phyloP scores from a whole-genome alignment of 2,329 filamentous ascomycete species.

The Trichoderma hamatum region DNA sequence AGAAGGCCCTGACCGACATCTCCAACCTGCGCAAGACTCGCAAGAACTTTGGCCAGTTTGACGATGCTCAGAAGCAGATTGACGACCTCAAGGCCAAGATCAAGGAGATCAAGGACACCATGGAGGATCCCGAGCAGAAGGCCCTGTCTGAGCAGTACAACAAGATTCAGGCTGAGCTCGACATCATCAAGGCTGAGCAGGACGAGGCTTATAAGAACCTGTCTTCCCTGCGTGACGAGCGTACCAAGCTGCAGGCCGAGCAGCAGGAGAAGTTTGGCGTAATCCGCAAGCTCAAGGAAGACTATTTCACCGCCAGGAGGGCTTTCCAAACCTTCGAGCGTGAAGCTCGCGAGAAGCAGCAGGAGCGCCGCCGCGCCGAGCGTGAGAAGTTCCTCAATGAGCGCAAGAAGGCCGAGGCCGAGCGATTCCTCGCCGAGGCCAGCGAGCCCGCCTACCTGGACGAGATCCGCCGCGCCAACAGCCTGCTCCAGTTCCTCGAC shows the following conservation, averaged over 20 bases:
- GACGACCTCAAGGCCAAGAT: constrained; percentile 86
- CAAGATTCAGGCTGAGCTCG: constrained; percentile 83
- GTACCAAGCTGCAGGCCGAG: constrained; percentile 78
- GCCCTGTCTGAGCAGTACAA: constrained; percentile 85
- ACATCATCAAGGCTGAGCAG: constrained; percentile 88
- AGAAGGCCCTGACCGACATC: constrained; percentile 85
- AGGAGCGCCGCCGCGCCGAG: constrained; percentile 81
- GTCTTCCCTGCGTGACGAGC: constrained; percentile 81
- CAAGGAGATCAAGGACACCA: constrained; percentile 80
- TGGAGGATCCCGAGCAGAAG: constrained; percentile 91
- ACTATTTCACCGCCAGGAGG: constrained; percentile 80
- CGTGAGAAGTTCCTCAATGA: constrained; percentile 72
- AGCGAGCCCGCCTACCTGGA: constrained; percentile 87
- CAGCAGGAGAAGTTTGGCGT: constrained; percentile 84
- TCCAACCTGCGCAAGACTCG: constrained; percentile 82
- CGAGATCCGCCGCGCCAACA: constrained; percentile 87
- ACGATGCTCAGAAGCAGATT: constrained; percentile 84
- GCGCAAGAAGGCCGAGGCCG: constrained; percentile 74
- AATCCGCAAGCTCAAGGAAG: constrained; percentile 86
- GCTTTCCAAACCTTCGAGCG: constrained; percentile 84
- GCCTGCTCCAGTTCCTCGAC: constrained; percentile 88
- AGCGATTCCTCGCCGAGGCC: constrained; percentile 77
- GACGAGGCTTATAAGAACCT: constrained; percentile 89
- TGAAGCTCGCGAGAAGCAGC: constrained; percentile 73
- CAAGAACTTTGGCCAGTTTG: constrained; percentile 87